Conservation (phyloP, 2,329 filamentous ascomycete genomes). For the Zymoseptoria tritici region DNA sequence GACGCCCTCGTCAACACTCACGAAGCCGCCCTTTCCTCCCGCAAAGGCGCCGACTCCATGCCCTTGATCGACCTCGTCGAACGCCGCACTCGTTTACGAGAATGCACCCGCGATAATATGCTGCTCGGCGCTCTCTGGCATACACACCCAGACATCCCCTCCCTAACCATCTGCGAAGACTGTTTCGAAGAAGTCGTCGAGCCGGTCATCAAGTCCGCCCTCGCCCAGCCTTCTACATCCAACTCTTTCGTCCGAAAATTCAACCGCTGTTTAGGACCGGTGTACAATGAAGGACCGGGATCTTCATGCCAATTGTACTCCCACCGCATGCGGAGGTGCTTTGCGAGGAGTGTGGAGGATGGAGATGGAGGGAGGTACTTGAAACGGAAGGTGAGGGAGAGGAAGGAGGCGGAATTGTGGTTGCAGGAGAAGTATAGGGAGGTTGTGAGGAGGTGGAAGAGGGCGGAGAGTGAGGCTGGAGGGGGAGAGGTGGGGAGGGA, state of each 20-base stretch:
- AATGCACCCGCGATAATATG: slow-evolving; percentile 60
- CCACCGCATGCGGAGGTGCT: slow-evolving; percentile 66
- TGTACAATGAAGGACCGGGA: slow-evolving; percentile 44
- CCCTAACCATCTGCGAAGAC: slow-evolving; percentile 78
- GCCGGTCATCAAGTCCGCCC: slow-evolving; percentile 51
- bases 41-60: slow-evolving; percentile 46
- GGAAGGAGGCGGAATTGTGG: slow-evolving; percentile 51
- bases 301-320: slow-evolving; percentile 73
- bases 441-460: slow-evolving; percentile 26
- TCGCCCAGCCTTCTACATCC: slow-evolving; percentile 15
- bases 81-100: slow-evolving; percentile 49
- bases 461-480: slow-evolving; percentile 33
- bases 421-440: slow-evolving; percentile 48
- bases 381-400: slow-evolving; percentile 52
- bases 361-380: slow-evolving; percentile 59
- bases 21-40: slow-evolving; percentile 32
- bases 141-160: slow-evolving; percentile 59
- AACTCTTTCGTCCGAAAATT: slow-evolving; percentile 58
- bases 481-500: slow-evolving; percentile 40
- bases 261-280: slow-evolving; percentile 50
- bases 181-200: slow-evolving; percentile 77
- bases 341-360: slow-evolving; percentile 56
- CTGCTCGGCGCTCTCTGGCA: slow-evolving; percentile 65
- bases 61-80: slow-evolving; percentile 58
- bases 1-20: slow-evolving; percentile 50